Base-by-base conservation (phyloP, 1,139 yeast genomes). In the Magnusiomyces sp. region DNA sequence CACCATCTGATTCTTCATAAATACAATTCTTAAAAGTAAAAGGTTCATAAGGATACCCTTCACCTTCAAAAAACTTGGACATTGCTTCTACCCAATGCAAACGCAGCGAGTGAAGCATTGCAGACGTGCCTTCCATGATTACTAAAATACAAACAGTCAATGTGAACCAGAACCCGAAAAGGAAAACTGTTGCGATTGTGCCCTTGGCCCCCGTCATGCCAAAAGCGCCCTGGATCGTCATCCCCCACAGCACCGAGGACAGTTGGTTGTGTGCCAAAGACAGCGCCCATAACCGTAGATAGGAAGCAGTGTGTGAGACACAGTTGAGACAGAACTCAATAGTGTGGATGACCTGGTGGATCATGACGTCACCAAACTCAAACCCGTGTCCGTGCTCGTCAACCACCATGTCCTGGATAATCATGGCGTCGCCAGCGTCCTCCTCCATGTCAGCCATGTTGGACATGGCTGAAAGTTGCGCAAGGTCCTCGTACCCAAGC, bases 61-160 rank as follows among this genome's bases (percentile, higher is more conserved):
- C 97, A 59, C 98, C 98, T 61, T 85, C 88, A 62, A 92, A 94
- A 67, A 87, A 94, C 71, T 94, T 94, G 47, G 97, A 89, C 97
- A 94, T 94, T 33, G 97, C 90, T 70, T 94, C 99, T 51, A 94
- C 98, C 99, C 99, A 92, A 67, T 92, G 98, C 63, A 92, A 73
- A 69, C 98, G 85, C 61, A 94, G 76, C 27, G 97, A 86, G 69
- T 94, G 99, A 62, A 94, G 76, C 98, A 94, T 94, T 31, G 98
- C 98, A 41, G 95, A 86, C 0, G 98, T 94, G 49, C 99, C 99
- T 69, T 94, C 98, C 98, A 94, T 92, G 54, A 89, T 74, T 47
- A 94, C 97, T 65, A 94, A 76, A 53, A 94, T 89, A 58, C 89
- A 81, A 43, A 89, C 90, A 0, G 98, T 92, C 56, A 90, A 75